A percentile compares a stretch with the other conserved stretches of the same genome.
Conservation (phyloP, 805 yeast species). For the Hanseniaspora taiwanica region DNA sequence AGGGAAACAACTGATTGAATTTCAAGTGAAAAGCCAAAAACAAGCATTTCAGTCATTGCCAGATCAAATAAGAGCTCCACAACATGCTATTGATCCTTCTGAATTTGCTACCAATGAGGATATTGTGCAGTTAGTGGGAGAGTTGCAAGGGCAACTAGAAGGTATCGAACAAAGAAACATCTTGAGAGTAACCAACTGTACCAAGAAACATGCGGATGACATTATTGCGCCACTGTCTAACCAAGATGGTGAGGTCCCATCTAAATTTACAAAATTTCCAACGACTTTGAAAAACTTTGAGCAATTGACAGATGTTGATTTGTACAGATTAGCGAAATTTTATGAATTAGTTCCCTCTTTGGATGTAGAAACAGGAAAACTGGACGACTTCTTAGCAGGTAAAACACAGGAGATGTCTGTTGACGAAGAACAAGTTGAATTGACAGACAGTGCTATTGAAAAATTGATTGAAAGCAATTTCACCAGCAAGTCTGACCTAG, state of each 20-base stretch:
- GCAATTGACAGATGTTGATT: conserved; percentile 29
- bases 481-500: conserved; percentile 33
- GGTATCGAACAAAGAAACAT: conserved; percentile 64
- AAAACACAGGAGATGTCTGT: conserved; percentile 25
- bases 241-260: conserved; percentile 64
- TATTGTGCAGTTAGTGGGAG: conserved; percentile 74
- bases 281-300: conserved; percentile 39
- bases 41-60: conserved; percentile 21
- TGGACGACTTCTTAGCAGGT: conserved; percentile 39
- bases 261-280: conserved; percentile 38
- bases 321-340: conserved; percentile 49
- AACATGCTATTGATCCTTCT: conserved; percentile 25
- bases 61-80: conserved; percentile 5
- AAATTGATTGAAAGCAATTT: conserved; percentile 18
- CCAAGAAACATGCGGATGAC: conserved; percentile 29
- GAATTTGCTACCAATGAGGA: conserved; percentile 75
- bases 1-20: conserved; percentile 61
- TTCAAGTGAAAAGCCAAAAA: conserved; percentile 48
- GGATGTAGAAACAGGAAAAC: conserved; percentile 36
- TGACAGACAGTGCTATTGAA: conserved; percentile 17
- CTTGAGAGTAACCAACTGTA: conserved; percentile 54
- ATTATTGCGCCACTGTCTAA: conserved; percentile 58
- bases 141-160: conserved; percentile 78
- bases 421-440: too few species aligned
- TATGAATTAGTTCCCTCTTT: conserved; percentile 68